Evolutionary conservation across 495 filamentous ascomycete genomes (phyloP), one percentile per base, ranked within the genome.

Genomic region (Acidiella bohemica): DNA sequence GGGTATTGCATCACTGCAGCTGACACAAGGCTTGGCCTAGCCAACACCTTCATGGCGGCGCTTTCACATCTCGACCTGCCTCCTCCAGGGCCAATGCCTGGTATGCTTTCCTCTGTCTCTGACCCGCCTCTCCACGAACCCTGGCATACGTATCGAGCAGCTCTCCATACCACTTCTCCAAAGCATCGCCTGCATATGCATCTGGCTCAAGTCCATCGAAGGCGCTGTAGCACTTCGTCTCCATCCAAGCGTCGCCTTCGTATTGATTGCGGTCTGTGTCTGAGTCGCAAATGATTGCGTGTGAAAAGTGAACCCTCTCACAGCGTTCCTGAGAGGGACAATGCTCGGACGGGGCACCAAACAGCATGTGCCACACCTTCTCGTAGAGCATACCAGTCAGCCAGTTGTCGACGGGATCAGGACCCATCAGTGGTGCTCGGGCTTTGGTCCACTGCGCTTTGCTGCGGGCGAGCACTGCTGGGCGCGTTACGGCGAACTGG

Each of bases 181-280:
- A n/a, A 10, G 30, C 30, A 6, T 10, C 11, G 5, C 30, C 30
- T 10, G 30, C 30, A 10, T 10, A 16, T 5, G 30, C 30, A 16
- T 32, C 30, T 16, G 12, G 12, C 11, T 32, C 30, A 10, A 32
- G 17, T 16, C 30, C 30, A 16, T 32, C 30, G 30, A 32, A 32
- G 17, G 30, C 30, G 14, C 11, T n/a, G 11, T n/a, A 10, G n/a
- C 30, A 32, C 14, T 16, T 5, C 5, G n/a, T 13, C 12, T 32
- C 30, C 30, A 32, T 32, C 30, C 30, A 32, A 32, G 30, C 30
- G 14, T 32, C 30, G 5, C 30, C 30, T 13, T 32, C 30, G 14
- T n/a, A 32, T 10, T n/a, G 11, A 8, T 10, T 32, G 6, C 11
- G 11, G 17, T 32, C 30, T 5, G 30, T 32, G 5, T 32, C 30